Conservation (phyloP, 805 yeast genomes). For the Ogataea henricii region DNA sequence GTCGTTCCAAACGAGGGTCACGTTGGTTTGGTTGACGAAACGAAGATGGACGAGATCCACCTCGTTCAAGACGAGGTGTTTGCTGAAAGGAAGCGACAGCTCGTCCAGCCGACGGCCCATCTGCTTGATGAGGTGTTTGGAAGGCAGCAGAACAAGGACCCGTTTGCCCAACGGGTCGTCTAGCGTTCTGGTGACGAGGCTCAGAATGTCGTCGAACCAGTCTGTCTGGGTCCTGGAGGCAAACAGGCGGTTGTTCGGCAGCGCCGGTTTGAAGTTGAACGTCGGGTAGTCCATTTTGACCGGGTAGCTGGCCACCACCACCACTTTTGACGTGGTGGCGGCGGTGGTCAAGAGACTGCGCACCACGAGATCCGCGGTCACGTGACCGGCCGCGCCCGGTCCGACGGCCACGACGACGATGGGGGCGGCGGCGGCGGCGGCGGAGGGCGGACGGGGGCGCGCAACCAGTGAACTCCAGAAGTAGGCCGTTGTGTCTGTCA, state of each 20-base stretch:
- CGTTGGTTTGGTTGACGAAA: constrained; percentile 15
- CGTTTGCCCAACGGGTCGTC: neutral
- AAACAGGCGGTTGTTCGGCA: constrained; percentile 8
- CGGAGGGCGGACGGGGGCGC: neutral
- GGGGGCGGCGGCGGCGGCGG: neutral
- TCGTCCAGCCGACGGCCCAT: constrained; percentile 8
- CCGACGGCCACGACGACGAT: neutral
- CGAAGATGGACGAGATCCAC: constrained; percentile 10
- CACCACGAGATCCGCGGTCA: constrained; percentile 8
- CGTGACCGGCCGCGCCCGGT: neutral
- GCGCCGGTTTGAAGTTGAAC: constrained; percentile 6
- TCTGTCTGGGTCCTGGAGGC: constrained; percentile 5
- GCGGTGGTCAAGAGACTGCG: neutral
- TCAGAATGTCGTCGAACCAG: constrained; percentile 2
- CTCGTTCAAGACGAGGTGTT: constrained; percentile 7
- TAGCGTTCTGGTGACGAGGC: constrained; percentile 1
- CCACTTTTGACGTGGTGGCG: constrained; percentile 4
- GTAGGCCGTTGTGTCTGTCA: neutral
- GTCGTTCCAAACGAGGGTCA: constrained; percentile 13
- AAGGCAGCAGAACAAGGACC: constrained; percentile 16
- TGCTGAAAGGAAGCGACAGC: constrained; percentile 4
- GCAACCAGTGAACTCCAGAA: constrained; percentile 1
- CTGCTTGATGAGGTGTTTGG: constrained; percentile 11
- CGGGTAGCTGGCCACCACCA: constrained; percentile 14
- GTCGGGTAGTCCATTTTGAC: neutral